Percentiles rank a stretch among this genome's conserved stretches.
Evolutionary conservation across 306 rosid genomes (phyloP).

Genomic region (Quercus aquifolioides): DNA sequence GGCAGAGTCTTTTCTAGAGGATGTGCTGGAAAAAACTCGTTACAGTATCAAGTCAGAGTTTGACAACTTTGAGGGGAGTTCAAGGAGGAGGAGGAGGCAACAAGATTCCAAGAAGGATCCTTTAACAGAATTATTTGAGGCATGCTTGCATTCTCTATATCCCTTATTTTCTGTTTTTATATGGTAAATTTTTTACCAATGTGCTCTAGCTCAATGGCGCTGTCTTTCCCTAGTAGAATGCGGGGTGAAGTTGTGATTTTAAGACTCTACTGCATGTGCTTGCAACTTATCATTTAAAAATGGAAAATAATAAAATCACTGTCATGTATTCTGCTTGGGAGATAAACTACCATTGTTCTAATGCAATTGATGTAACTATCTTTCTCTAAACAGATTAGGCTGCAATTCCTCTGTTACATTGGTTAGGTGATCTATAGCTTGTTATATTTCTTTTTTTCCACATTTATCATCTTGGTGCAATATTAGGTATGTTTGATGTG

Average conservation of each 20-base stretch:
- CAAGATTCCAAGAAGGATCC: constrained; percentile 86
- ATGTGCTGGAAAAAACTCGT: constrained; percentile 76
- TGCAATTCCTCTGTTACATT: neutral
- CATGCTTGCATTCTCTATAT: constrained; percentile 27
- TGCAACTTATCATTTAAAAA: neutral
- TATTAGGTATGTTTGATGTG: neutral
- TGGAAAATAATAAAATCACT: neutral
- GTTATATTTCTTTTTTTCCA: neutral
- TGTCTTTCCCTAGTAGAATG: neutral
- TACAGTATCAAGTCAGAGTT: constrained; percentile 72
- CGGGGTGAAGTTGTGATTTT: neutral
- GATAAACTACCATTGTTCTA: neutral
- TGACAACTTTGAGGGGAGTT: constrained; percentile 65
- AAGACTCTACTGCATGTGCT: neutral
- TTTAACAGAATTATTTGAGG: constrained; percentile 88
- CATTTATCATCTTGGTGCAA: neutral
- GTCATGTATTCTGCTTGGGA: neutral
- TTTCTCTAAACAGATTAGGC: neutral
- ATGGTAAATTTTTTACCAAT: neutral
- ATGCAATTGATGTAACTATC: neutral
- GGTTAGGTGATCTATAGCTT: neutral
- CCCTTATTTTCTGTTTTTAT: neutral
- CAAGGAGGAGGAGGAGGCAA: constrained; percentile 81
- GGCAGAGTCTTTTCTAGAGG: constrained; percentile 78
- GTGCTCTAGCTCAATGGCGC: neutral